A percentile compares a stretch with the other conserved stretches of the same genome.
phyloP scores from a whole-genome alignment of 2,329 filamentous ascomycete species.

The Neofusicoccum ribis region DNA sequence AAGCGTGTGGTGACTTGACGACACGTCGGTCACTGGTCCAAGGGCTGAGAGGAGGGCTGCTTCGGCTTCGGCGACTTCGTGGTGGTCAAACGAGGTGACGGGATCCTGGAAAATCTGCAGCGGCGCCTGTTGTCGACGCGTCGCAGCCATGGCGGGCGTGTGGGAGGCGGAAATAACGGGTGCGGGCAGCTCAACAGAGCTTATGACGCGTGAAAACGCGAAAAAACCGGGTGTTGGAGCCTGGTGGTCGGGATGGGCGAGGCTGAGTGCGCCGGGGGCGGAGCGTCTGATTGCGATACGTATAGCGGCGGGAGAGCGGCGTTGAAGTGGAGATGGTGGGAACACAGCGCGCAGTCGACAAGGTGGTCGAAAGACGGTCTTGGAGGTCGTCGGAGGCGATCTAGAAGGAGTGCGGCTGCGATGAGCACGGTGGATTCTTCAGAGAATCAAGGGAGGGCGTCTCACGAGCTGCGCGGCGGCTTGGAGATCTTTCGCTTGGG shows the following conservation, averaged over 20 bases:
- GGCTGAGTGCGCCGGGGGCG: conserved; percentile 4
- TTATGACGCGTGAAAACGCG: conserved; percentile 44
- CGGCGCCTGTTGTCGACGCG: conserved; percentile 55
- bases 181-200: conserved; percentile 32
- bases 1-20: conserved; percentile 62
- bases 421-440: conserved; percentile 15
- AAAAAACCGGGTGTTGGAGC: conserved; percentile 30
- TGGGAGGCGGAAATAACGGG: conserved; percentile 30
- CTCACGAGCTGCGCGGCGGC: conserved; percentile 15
- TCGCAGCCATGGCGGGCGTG: conserved; percentile 50
- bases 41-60: conserved; percentile 53
- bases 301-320: conserved; percentile 12
- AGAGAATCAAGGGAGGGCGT: conserved; percentile 17
- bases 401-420: conserved; percentile 12
- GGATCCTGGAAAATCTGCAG: conserved; percentile 63
- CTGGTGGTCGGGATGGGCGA: conserved; percentile 9
- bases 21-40: conserved; percentile 45
- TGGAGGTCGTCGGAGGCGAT: background rate
- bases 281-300: conserved; percentile 10
- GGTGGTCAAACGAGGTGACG: conserved; percentile 44
- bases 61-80: conserved; percentile 49
- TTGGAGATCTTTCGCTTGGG: conserved; percentile 19
- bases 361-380: background rate
- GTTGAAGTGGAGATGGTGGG: conserved; percentile 8
- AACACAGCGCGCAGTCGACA: background rate